Percentiles rank a stretch among this genome's conserved stretches.
phyloP scores from a whole-genome alignment of 495 filamentous ascomycete species.

The Letharia lupina region DNA sequence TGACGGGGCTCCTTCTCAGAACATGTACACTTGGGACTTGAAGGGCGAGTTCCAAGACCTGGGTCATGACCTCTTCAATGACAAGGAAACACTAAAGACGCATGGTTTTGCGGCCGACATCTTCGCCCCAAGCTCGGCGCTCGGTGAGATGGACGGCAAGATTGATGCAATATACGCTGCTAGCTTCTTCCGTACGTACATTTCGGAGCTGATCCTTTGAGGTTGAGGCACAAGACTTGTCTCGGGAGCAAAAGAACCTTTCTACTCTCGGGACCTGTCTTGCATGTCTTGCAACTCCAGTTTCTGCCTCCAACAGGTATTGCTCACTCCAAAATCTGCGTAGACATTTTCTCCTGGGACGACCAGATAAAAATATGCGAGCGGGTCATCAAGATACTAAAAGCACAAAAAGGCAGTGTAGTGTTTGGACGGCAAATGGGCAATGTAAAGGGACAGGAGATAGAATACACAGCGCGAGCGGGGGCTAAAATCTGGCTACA shows the following conservation, averaged over 20 bases:
- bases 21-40: slow-evolving; percentile 43
- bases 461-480: background rate
- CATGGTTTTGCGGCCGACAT: slow-evolving; percentile 32
- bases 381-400: background rate
- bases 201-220: background rate
- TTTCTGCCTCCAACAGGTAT: background rate
- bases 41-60: slow-evolving; percentile 40
- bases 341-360: slow-evolving; percentile 45
- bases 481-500: background rate
- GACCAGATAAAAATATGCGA: slow-evolving; percentile 34
- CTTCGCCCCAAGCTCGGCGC: slow-evolving; percentile 35
- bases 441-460: background rate
- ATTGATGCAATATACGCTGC: slow-evolving; percentile 49
- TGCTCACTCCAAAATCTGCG: background rate
- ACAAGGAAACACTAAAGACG: slow-evolving; percentile 30
- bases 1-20: slow-evolving; percentile 36
- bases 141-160: slow-evolving; percentile 34
- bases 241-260: background rate
- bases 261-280: background rate
- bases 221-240: background rate
- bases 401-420: background rate
- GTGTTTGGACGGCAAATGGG: background rate
- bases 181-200: slow-evolving; percentile 40
- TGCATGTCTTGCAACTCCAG: background rate
- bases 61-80: slow-evolving; percentile 43